Conservation (phyloP, 2,329 filamentous ascomycete genomes). For the Dendrostoma leiphaemia region DNA sequence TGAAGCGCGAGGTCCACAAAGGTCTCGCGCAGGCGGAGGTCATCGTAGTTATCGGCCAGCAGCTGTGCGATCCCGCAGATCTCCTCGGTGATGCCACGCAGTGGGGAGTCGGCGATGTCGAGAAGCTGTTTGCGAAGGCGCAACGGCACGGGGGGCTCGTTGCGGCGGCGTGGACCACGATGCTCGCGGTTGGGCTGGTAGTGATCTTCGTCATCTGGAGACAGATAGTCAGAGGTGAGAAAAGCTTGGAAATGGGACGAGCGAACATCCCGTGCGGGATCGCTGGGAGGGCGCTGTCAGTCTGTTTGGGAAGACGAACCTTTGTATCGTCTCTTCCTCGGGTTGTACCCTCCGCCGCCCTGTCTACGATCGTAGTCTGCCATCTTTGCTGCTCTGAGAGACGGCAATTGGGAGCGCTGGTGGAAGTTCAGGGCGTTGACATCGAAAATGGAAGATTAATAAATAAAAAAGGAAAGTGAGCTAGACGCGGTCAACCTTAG, state of each 20-base stretch:
- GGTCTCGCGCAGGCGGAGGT: constrained; percentile 69
- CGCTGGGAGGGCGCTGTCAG: too few species aligned
- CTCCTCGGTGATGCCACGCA: constrained; percentile 77
- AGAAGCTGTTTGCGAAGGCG: constrained; percentile 77
- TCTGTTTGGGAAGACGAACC: constrained; percentile 48
- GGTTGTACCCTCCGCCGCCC: constrained; percentile 51
- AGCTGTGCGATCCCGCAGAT: constrained; percentile 71
- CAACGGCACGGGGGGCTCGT: constrained; percentile 66
- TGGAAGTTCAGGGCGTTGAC: not conserved
- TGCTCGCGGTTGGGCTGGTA: constrained; percentile 54
- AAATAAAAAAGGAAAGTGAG: not conserved
- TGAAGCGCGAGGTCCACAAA: constrained; percentile 75
- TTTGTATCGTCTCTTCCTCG: constrained; percentile 77
- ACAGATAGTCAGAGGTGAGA: constrained; percentile 2
- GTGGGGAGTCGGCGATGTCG: constrained; percentile 76
- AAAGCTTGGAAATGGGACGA: not conserved
- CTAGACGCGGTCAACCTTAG: constrained; percentile 14
- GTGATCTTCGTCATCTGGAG: constrained; percentile 61
- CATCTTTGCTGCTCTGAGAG: constrained; percentile 35
- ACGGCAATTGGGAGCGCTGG: not conserved
- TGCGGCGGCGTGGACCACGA: constrained; percentile 69
- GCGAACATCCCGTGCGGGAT: too few species aligned
- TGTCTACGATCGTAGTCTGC: constrained; percentile 59
- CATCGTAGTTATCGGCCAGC: constrained; percentile 81
- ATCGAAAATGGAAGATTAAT: too few species aligned